Evolutionary conservation across 495 filamentous ascomycete species (phyloP).

Genomic region (Arthonia radiata): DNA sequence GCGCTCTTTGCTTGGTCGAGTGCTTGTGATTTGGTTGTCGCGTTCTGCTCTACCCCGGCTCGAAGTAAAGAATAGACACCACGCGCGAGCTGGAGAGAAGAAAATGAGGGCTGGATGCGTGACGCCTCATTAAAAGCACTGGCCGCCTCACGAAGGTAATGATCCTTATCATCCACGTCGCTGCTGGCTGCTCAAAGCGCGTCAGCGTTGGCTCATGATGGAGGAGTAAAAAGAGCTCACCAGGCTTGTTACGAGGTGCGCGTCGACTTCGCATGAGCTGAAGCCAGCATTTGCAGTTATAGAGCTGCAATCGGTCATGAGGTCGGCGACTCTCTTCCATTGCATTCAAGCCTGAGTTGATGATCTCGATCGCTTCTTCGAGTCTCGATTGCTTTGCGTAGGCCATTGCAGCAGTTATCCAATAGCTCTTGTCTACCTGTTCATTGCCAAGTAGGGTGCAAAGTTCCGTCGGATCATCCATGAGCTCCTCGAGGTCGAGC

Average conservation of each 20-base stretch:
- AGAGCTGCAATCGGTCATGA: conserved; percentile 64
- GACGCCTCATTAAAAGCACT: conserved; percentile 78
- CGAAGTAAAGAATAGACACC: conserved; percentile 74
- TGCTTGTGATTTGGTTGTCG: conserved; percentile 33
- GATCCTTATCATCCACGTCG: conserved; percentile 72
- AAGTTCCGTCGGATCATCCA: conserved; percentile 86
- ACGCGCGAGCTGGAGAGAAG: conserved; percentile 71
- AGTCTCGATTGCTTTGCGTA: conserved; percentile 88
- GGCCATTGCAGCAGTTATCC: conserved; percentile 90
- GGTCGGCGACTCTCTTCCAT: conserved; percentile 42
- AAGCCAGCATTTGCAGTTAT: conserved; percentile 76
- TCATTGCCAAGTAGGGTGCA: conserved; percentile 88
- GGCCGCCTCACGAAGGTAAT: conserved; percentile 76
- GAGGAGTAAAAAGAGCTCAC: conserved; percentile 5
- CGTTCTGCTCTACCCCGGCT: conserved; percentile 55
- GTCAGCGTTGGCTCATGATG: background rate
- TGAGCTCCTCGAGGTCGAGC: conserved; percentile 67
- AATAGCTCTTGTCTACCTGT: conserved; percentile 60
- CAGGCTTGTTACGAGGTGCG: conserved; percentile 37
- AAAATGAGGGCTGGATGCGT: conserved; percentile 74
- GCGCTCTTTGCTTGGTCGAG: conserved; percentile 49
- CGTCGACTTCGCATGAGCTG: conserved; percentile 77
- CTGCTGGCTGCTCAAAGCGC: conserved; percentile 18
- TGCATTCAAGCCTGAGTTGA: conserved; percentile 56
- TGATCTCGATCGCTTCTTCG: conserved; percentile 82